Percentiles rank a stretch among this genome's conserved stretches.
Evolutionary conservation across 352 stramenopile species (phyloP).

Genomic region (Salisapilia sapeloensis): DNA sequence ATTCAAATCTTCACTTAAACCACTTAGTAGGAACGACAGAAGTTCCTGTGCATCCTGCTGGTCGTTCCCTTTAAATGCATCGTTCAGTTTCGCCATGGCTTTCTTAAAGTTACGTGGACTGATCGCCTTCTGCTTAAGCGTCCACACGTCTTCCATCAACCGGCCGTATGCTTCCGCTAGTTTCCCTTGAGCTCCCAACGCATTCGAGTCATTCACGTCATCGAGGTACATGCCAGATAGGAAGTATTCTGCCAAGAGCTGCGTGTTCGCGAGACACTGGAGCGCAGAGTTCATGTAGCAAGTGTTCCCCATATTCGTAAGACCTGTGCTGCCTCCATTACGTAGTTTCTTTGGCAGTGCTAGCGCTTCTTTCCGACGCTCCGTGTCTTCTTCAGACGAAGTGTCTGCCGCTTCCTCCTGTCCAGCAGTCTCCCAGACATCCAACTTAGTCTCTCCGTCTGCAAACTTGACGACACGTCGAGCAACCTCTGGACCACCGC

Average conservation of each 20-base stretch:
- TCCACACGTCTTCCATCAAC: constrained; percentile 93
- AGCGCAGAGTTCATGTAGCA: constrained; percentile 93
- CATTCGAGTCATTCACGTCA: constrained; percentile 94
- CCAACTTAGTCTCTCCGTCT: constrained; percentile 38
- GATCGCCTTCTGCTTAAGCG: constrained; percentile 86
- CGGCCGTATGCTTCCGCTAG: constrained; percentile 91
- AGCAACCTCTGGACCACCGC: constrained; percentile 73
- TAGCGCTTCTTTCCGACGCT: constrained; percentile 25
- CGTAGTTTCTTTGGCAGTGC: constrained; percentile 59
- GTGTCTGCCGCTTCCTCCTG: constrained; percentile 41
- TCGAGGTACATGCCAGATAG: constrained; percentile 83
- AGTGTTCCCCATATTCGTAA: constrained; percentile 89
- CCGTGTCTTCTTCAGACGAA: constrained; percentile 30
- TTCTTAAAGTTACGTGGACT: constrained; percentile 89
- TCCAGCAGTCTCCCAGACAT: constrained; percentile 59
- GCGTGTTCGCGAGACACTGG: constrained; percentile 92
- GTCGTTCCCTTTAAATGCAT: constrained; percentile 91
- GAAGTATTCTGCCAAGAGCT: constrained; percentile 93
- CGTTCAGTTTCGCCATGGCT: constrained; percentile 88
- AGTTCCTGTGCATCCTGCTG: constrained; percentile 98
- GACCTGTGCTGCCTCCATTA: constrained; percentile 48
- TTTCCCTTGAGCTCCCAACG: constrained; percentile 89
- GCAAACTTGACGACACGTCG: constrained; percentile 57
- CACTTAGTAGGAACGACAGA: constrained; percentile 91
- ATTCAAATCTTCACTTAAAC: constrained; percentile 98